phyloP scores from a whole-genome alignment of 148 eudicot genomes.

The Chenopodium quinoa region DNA sequence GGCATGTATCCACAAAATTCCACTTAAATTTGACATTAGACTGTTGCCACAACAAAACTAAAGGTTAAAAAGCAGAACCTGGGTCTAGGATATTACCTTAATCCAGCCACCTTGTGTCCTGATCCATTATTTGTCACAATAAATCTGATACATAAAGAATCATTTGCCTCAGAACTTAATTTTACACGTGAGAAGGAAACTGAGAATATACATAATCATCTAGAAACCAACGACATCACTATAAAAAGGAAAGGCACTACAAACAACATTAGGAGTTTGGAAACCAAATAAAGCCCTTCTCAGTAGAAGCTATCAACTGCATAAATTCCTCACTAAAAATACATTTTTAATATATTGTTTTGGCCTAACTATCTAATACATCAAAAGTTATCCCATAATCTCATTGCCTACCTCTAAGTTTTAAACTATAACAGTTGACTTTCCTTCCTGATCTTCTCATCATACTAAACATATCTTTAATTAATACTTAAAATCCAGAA shows the following conservation, averaged over 20 bases:
- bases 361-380: neutral
- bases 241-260: neutral
- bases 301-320: neutral
- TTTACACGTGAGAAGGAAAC: neutral
- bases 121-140: slow-evolving; percentile 88
- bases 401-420: neutral
- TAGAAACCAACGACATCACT: neutral
- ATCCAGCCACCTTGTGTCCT: slow-evolving; percentile 70
- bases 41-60: neutral
- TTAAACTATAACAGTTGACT: neutral
- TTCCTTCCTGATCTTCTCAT: neutral
- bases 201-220: neutral
- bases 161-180: neutral
- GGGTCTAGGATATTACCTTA: slow-evolving; percentile 45
- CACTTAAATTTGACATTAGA: neutral
- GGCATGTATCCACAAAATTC: neutral
- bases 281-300: neutral
- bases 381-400: neutral
- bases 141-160: slow-evolving; percentile 44
- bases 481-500: neutral
- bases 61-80: neutral
- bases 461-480: neutral
- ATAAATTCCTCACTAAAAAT: neutral
- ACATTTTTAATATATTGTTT: neutral
- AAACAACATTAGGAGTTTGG: neutral